Conservation (phyloP, 345 rosid genomes). For the Trapa bicornis region DNA sequence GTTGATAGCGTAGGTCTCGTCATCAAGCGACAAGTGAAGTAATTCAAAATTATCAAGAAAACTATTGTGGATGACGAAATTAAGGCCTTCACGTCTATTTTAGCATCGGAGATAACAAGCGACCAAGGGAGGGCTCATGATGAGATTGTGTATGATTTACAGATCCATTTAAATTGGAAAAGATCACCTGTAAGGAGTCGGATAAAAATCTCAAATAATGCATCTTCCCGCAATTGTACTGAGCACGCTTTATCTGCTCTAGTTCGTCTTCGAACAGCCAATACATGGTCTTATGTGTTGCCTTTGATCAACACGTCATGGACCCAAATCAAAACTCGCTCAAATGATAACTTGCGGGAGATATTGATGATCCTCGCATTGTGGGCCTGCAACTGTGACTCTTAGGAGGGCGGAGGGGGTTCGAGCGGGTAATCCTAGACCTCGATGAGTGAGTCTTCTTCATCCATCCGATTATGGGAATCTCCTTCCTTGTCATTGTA, state of each 20-base stretch:
- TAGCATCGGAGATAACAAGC: too few relatives aligned
- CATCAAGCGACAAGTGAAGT: too few relatives aligned
- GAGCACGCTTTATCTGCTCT: slow-evolving; percentile 39
- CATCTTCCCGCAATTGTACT: too few relatives aligned
- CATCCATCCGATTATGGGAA: slow-evolving; percentile 2
- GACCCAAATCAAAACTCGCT: slow-evolving; percentile 55
- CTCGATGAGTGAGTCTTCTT: slow-evolving; percentile 22
- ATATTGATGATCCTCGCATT: slow-evolving; percentile 35
- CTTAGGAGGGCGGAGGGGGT: slow-evolving; percentile 12
- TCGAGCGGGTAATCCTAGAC: slow-evolving; percentile 21
- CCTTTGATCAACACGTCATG: slow-evolving; percentile 76
- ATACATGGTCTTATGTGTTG: slow-evolving; percentile 65
- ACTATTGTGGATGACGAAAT: too few relatives aligned
- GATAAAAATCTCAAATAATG: too few relatives aligned
- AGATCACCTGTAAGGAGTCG: too few relatives aligned
- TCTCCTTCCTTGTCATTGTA: slow-evolving; percentile 17
- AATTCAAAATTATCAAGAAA: too few relatives aligned
- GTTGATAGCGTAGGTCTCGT: too few relatives aligned
- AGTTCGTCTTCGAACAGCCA: slow-evolving; percentile 56
- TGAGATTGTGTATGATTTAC: too few relatives aligned
- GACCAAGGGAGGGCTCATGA: too few relatives aligned
- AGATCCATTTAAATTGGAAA: too few relatives aligned
- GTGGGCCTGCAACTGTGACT: slow-evolving; percentile 16
- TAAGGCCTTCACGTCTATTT: too few relatives aligned
- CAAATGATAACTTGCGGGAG: slow-evolving; percentile 34